Base-by-base conservation (phyloP, 2,329 filamentous ascomycete species). In the Corinectria fuckeliana region DNA sequence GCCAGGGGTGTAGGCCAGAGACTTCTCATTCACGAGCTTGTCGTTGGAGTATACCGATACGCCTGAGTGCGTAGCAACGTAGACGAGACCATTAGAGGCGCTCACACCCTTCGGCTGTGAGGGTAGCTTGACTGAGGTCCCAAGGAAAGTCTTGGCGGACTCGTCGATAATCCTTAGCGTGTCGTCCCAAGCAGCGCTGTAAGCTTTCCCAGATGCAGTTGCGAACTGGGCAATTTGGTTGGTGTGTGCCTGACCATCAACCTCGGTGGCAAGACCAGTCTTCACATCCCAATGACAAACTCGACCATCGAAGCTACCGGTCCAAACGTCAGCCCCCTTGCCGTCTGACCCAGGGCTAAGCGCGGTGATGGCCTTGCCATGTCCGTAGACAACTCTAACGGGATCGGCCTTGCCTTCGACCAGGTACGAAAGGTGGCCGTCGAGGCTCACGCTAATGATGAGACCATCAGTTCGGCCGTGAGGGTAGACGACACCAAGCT, bases 141-240 rank as follows among this genome's bases (percentile, higher is more conserved):
- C 92, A 5, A 88, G 83, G 74, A 96, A 97, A 0, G 88, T 91
- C 70, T 87, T 89, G 51, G 89, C 86, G 1, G 87, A 83, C 58
- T 90, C 83, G 65, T 96, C 93, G 32, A 96, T 83, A 41, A 86
- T 89, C 62, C 93, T 89, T 32, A 98, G 81, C 1, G 89, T 92
- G 75, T 99, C 95, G 72, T 99, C 95, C 95, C 94, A 99, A 63
- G 89, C 93, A 52, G 94, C 91, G 70, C 89, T 94, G 78, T 91
- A 93, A n/a, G 92, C 86, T 65, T 87, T 84, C 30, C 87, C 85
- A 2, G 81, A 73, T 7, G 80, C 80, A 1, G 86, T 79, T 3
- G 89, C 81, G 64, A 99, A 89, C 50, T 91, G 91, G 3, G 88
- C 87, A 50, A 98, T 87, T 75, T 96, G 93, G 75, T 94, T 96